Conservation (phyloP, 768 basidiomycete species). For the Mycena leptocephala region DNA sequence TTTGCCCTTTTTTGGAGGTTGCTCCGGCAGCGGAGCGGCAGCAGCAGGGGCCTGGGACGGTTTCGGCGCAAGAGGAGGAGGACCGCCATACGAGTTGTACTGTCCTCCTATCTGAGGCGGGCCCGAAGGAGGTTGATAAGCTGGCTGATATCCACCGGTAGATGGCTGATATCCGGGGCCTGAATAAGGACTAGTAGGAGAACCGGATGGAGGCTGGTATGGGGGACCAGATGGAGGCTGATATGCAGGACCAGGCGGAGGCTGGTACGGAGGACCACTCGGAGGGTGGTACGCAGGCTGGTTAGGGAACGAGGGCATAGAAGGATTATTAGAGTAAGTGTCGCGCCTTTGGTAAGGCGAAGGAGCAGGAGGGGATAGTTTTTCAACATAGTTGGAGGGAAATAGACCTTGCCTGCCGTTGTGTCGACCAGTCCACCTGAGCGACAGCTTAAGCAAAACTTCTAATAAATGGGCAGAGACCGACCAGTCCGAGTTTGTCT, state of each 20-base stretch:
- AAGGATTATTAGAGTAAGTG: slow-evolving; percentile 2
- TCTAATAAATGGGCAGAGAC: neutral
- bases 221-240: neutral
- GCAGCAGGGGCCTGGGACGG: slow-evolving; percentile 1
- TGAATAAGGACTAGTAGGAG: slow-evolving; percentile 3
- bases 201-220: neutral
- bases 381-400: slow-evolving; percentile 82
- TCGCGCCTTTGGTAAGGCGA: slow-evolving; percentile 20
- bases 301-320: slow-evolving; percentile 25
- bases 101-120: slow-evolving; percentile 12
- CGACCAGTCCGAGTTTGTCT: slow-evolving; percentile 85
- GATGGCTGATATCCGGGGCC: slow-evolving; percentile 11
- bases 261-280: neutral
- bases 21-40: slow-evolving; percentile 24
- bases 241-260: neutral
- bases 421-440: slow-evolving; percentile 77
- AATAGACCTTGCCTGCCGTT: slow-evolving; percentile 80
- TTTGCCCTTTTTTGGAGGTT: slow-evolving; percentile 69
- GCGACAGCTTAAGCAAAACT: neutral
- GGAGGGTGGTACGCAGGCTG: slow-evolving; percentile 20
- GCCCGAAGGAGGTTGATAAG: slow-evolving; percentile 24
- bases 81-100: slow-evolving; percentile 17
- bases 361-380: slow-evolving; percentile 47
- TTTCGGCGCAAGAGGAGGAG: slow-evolving; percentile 27
- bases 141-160: neutral